These are phyloP conservation scores for Pythium rhizo-oryzae DNA, from an alignment of 352 stramenopile genomes.

Conservation along the genomic window DNA sequence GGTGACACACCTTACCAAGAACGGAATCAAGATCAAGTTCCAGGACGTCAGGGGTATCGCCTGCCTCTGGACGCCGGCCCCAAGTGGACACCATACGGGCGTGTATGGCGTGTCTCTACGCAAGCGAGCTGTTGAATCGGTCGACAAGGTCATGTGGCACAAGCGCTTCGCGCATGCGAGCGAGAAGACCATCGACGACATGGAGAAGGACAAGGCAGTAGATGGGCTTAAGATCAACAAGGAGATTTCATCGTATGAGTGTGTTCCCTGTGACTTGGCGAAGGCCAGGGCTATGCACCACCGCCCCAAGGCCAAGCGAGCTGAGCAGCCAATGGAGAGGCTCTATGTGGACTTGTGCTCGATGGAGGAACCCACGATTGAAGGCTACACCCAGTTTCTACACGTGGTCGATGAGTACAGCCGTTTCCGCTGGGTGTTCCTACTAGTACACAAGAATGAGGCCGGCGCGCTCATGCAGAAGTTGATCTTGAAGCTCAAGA, in stretches of 20 bases:
- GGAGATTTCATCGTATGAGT: not conserved
- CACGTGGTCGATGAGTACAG: conserved; percentile 27
- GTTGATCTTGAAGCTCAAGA: not conserved
- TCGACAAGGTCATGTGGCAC: not conserved
- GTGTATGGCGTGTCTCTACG: too few relatives aligned
- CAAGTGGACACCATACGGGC: too few relatives aligned
- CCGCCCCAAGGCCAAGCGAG: not conserved
- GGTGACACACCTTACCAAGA: too few relatives aligned
- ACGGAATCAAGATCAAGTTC: too few relatives aligned
- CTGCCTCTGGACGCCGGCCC: too few relatives aligned
- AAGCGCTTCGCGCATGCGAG: not conserved
- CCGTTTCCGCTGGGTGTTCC: conserved; percentile 24
- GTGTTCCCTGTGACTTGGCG: conserved; percentile 1
- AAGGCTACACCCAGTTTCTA: conserved; percentile 19
- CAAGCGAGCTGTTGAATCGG: too few relatives aligned
- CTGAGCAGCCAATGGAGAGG: not conserved
- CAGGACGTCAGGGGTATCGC: too few relatives aligned
- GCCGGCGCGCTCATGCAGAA: not conserved
- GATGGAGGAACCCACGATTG: not conserved
- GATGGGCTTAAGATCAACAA: conserved; percentile 15
- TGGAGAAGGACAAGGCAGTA: not conserved
- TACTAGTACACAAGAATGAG: conserved; percentile 13
- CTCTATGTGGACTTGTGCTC: conserved; percentile 3
- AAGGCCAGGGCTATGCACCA: not conserved
- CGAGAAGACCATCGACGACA: too few relatives aligned